Base-by-base conservation (phyloP, 108 stramenopile species). In the Nitzschia inconspicua region DNA sequence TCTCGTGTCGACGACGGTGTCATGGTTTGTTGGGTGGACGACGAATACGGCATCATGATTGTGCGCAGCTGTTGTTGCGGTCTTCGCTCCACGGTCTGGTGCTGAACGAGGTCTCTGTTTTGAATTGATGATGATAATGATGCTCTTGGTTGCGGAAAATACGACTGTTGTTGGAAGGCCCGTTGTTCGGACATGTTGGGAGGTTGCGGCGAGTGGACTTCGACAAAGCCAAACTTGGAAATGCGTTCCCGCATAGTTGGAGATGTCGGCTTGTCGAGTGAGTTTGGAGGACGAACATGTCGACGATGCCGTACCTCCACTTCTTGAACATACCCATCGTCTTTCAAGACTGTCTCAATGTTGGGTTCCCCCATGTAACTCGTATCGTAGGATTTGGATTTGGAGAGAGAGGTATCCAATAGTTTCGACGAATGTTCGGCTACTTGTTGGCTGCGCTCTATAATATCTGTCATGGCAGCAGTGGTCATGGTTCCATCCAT, bases 161-260 rank as follows among this genome's bases (percentile, higher is more conserved):
- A n/a, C n/a, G n/a, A n/a, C n/a, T n/a, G n/a, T n/a, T n/a, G n/a
- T n/a, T n/a, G 36, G 36, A 37, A 11, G 8, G 36, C 23, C 22
- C 48, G 48, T 29, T 29, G 48, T 29, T 49, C 48, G 29, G 26
- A 13, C 5, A 49, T 23, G 7, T 5, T 4, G 6, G 48, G 48
- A n/a, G n/a, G n/a, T 49, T 49, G 48, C 25, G 48, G 52, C 0
- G 52, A 36, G 4, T 23, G 35, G 5, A 3, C 37, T 54, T 54
- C n/a, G 34, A 54, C 35, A 36, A 19, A 36, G 4, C 52, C 52
- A 54, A 54, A 54, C 7, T 36, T 54, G n/a, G 52, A 54, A 7
- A 54, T 37, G 18, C 52, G 52, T 31, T 54, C 52, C 20, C 19
- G 23, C 16, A 14, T 39, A 0, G 18, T 54, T 35, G 35, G 20